These are phyloP conservation scores for Lunasporangiospora selenospora DNA, from an alignment of 192 early-diverging fungal genomes.

Conservation along the genomic window DNA sequence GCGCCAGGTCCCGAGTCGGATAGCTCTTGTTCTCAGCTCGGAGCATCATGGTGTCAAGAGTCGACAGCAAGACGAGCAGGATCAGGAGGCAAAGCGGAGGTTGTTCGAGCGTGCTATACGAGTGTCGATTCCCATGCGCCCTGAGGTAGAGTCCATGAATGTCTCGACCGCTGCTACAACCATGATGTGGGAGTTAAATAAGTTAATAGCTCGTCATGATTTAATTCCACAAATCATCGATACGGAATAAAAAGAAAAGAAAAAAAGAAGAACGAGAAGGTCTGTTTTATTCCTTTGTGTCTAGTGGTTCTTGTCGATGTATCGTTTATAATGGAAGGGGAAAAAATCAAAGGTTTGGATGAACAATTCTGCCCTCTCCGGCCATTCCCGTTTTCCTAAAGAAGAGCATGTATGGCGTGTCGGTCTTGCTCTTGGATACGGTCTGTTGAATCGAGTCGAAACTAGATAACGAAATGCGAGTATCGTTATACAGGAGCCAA, in stretches of 20 bases:
- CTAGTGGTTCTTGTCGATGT: not conserved
- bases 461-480: conserved; percentile 23
- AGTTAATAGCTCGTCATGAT: conserved; percentile 7
- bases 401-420: conserved; percentile 58
- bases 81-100: conserved; percentile 15
- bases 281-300: not conserved
- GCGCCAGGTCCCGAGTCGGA: conserved; percentile 23
- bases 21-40: conserved; percentile 54
- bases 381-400: conserved; percentile 22
- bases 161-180: conserved; percentile 51
- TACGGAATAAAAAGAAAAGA: not conserved
- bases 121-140: conserved; percentile 55
- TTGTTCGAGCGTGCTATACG: conserved; percentile 32
- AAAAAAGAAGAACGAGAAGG: not conserved
- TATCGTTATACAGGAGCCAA: conserved; percentile 52
- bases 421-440: conserved; percentile 26
- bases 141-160: conserved; percentile 53
- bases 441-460: conserved; percentile 34
- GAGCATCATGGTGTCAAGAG: conserved; percentile 50
- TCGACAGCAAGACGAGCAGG: not conserved
- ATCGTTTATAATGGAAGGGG: too few relatives aligned
- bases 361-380: not conserved
- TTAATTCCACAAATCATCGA: not conserved
- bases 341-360: conserved; percentile 5
- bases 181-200: conserved; percentile 57